Evolutionary conservation across 306 rosid species (phyloP), one percentile per base, ranked within the genome.

Genomic region (Prosopis cineraria): DNA sequence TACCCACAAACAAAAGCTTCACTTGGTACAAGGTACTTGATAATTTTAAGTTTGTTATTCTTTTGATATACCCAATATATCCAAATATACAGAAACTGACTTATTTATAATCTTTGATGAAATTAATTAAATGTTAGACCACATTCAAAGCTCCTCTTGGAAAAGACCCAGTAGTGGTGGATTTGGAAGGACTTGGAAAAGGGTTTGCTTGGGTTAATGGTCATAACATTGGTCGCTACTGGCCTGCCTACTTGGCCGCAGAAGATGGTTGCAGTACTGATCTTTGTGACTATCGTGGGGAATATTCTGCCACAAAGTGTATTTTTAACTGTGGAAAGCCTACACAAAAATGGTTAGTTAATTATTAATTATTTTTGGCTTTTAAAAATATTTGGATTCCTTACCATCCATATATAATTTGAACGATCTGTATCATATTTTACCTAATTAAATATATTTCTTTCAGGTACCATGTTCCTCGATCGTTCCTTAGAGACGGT

Each of bases 161-260:
- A 6, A 64, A 14, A 2, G 87, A 83, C 14, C 83, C 87, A 1
- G 83, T 83, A 7, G 83, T 63, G 43, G 78, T 83, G 14, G 85
- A 86, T 22, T 86, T 83, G 59, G 20, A 5, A 29, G 83, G 87
- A 3, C 24, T 83, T 72, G 83, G 85, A 0, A 86, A 86, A 43
- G 85, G 87, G 10, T 78, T 68, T 30, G 83, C 89, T 2, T 86
- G 89, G 87, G 79, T 86, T 6, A 86, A 86, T 68, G 89, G 89
- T 8, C 47, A 80, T 4, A 83, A 70, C 65, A 77, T 86, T 47
- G 89, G 89, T 14, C 74, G 89, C 31, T 83, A 77, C 39, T 86
- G 89, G 89, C 72, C 89, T 13, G 33, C 69, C 3, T 69, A 65
- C 55, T 14, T 73, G 11, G 73, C 83, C 0, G 36, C 29, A 30